phyloP scores from a whole-genome alignment of 192 early-diverging fungal species.

The Coemansia sp. region DNA sequence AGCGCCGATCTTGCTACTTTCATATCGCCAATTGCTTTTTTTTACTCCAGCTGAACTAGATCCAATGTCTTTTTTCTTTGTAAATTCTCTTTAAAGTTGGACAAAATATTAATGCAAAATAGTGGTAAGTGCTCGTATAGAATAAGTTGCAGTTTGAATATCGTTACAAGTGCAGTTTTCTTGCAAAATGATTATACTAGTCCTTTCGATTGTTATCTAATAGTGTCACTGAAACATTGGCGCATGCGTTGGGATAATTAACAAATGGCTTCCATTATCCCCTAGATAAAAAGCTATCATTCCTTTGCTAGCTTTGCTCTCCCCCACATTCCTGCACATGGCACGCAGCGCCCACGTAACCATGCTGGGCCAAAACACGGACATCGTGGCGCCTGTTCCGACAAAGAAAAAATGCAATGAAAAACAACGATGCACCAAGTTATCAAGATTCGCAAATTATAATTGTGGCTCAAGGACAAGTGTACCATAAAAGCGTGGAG shows the following conservation, averaged over 20 bases:
- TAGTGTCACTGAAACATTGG: background rate
- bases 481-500: no score
- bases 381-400: background rate
- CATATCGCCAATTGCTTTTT: background rate
- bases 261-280: background rate
- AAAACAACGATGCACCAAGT: background rate
- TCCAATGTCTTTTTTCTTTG: background rate
- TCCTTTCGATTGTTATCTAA: background rate
- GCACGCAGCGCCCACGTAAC: background rate
- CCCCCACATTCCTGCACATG: background rate
- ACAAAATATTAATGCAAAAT: background rate
- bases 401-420: background rate
- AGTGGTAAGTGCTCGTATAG: background rate
- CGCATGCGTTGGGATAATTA: background rate
- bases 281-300: background rate
- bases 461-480: no score
- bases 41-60: background rate
- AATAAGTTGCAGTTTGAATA: background rate
- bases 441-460: no score
- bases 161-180: background rate
- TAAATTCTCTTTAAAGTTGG: background rate
- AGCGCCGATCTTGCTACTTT: constrained; percentile 7
- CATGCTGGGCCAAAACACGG: constrained; percentile 2
- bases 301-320: no score
- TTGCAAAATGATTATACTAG: background rate